Evolutionary conservation across 148 eudicot species (phyloP).

Genomic region (Euryodendron excelsum): DNA sequence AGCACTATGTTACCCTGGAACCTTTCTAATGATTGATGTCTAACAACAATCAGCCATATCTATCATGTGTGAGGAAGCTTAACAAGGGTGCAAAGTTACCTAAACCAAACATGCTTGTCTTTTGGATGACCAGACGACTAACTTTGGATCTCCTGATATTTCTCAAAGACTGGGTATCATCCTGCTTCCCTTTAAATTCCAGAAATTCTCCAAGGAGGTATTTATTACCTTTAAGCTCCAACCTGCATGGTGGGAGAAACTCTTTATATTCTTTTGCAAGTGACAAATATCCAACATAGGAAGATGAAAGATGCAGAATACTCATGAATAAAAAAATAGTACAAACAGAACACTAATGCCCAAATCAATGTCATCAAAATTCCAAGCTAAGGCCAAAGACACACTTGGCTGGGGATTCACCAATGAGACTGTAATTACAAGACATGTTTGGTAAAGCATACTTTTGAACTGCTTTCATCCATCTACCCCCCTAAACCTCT

Average conservation of each 20-base stretch:
- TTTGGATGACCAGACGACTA: constrained; percentile 61
- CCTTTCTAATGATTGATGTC: not conserved
- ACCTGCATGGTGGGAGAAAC: constrained; percentile 40
- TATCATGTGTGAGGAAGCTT: not conserved
- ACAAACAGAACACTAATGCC: constrained; percentile 4
- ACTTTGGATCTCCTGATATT: constrained; percentile 84
- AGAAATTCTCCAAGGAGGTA: constrained; percentile 74
- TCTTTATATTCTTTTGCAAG: constrained; percentile 4
- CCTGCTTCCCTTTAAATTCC: constrained; percentile 87
- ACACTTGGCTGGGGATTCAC: not conserved
- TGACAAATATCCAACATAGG: not conserved
- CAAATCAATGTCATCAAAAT: not conserved
- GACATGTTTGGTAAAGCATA: not conserved
- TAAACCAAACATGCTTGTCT: constrained; percentile 85
- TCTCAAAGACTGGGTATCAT: constrained; percentile 62
- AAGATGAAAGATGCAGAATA: not conserved
- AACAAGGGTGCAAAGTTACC: constrained; percentile 37
- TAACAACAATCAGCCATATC: not conserved
- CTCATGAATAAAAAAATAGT: too few relatives aligned
- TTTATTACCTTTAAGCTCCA: constrained; percentile 75
- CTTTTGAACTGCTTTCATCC: not conserved
- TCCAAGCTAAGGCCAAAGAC: not conserved
- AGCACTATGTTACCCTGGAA: not conserved
- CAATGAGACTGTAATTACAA: not conserved
- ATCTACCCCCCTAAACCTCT: not conserved